Evolutionary conservation across 495 filamentous ascomycete species (phyloP).

Genomic region (Daldinia vernicosa): DNA sequence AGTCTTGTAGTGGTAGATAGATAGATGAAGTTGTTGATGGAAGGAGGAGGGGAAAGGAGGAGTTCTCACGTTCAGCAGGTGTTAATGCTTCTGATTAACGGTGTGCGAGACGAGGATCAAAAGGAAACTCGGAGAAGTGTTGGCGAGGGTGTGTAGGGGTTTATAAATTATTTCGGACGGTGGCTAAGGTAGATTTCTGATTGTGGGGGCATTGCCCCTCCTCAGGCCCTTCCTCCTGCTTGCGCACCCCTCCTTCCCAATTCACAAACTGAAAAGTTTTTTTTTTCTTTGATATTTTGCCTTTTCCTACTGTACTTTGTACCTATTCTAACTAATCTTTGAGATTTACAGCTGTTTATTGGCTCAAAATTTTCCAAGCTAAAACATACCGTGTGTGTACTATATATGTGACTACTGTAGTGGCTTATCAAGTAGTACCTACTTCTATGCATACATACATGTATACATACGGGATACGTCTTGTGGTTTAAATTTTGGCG

Average conservation of each 20-base stretch:
- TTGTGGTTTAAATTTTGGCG: not conserved
- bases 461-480: conserved; percentile 5
- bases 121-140: conserved; percentile 42
- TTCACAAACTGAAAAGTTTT: conserved; percentile 42
- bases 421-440: not conserved
- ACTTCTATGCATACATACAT: not conserved
- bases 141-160: conserved; percentile 37
- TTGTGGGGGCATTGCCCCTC: conserved; percentile 47
- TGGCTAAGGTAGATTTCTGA: conserved; percentile 42
- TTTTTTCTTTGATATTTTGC: conserved; percentile 30
- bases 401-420: not conserved
- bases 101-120: conserved; percentile 45
- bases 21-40: conserved; percentile 6
- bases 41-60: not conserved
- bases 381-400: conserved; percentile 14
- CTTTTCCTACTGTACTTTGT: conserved; percentile 18
- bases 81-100: conserved; percentile 47
- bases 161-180: conserved; percentile 43
- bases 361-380: conserved; percentile 24
- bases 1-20: not conserved
- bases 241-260: conserved; percentile 46
- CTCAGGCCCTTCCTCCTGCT: conserved; percentile 38
- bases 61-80: conserved; percentile 41
- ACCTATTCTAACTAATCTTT: conserved; percentile 10
- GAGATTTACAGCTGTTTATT: conserved; percentile 16